A percentile compares a stretch with the other conserved stretches of the same genome.
These are phyloP conservation scores for Jatropha curcas DNA, from an alignment of 345 rosid genomes.

Conservation along the genomic window DNA sequence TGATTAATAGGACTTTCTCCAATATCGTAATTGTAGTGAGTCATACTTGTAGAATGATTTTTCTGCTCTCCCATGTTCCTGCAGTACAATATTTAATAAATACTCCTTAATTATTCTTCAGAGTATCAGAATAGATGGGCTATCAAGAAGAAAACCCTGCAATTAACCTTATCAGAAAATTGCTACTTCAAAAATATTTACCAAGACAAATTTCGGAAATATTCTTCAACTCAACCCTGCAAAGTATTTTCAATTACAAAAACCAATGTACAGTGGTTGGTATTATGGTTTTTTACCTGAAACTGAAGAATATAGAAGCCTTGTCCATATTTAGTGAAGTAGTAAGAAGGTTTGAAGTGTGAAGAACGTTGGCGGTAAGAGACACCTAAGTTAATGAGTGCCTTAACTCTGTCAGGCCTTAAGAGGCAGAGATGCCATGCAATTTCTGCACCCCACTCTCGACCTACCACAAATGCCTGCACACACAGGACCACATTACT, in stretches of 20 bases:
- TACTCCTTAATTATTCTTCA: too few species aligned
- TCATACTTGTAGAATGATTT: slow-evolving; percentile 32
- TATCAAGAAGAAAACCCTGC: too few species aligned
- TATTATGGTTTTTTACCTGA: slow-evolving; percentile 11
- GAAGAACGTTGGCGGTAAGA: slow-evolving; percentile 24
- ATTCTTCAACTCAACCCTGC: too few species aligned
- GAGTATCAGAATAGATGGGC: too few species aligned
- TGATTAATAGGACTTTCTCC: slow-evolving; percentile 29
- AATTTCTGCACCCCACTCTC: slow-evolving; percentile 28
- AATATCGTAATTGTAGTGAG: slow-evolving; percentile 22
- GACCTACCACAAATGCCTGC: slow-evolving; percentile 31
- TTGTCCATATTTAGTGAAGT: slow-evolving; percentile 14
- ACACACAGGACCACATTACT: not conserved
- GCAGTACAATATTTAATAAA: too few species aligned
- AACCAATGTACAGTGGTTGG: too few species aligned
- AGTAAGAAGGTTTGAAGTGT: slow-evolving; percentile 9
- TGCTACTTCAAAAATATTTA: too few species aligned
- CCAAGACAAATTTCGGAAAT: too few species aligned
- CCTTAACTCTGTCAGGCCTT: slow-evolving; percentile 40
- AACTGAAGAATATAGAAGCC: slow-evolving; percentile 27
- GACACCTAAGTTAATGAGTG: slow-evolving; percentile 23
- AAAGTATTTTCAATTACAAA: too few species aligned
- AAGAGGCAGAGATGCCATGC: slow-evolving; percentile 31
- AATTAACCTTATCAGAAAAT: too few species aligned
- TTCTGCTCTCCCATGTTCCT: slow-evolving; percentile 31